Evolutionary conservation across 805 yeast genomes (phyloP).

Genomic region (Saturnispora ahearnii): DNA sequence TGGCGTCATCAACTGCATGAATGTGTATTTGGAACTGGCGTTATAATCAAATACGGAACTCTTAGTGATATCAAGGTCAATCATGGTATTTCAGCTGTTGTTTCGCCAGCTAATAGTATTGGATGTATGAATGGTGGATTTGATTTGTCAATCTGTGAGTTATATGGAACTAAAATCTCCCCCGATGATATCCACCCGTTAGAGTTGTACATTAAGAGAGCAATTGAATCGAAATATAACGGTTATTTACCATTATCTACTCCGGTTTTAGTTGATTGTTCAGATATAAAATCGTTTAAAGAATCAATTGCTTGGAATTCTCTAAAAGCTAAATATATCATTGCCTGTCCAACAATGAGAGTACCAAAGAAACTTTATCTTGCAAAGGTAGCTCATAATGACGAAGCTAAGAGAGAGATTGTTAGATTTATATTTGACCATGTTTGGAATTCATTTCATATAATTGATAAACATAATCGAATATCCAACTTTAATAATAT

Average conservation of each 20-base stretch:
- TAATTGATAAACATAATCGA: conserved; percentile 18
- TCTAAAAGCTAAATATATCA: conserved; percentile 23
- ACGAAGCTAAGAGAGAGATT: not conserved
- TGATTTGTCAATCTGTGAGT: conserved; percentile 30
- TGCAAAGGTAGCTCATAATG: conserved; percentile 6
- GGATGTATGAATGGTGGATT: conserved; percentile 47
- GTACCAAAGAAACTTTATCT: conserved; percentile 22
- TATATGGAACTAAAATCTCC: conserved; percentile 14
- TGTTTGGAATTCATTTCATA: conserved; percentile 29
- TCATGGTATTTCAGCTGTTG: conserved; percentile 22
- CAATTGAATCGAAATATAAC: not conserved
- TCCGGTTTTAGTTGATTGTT: conserved; percentile 26
- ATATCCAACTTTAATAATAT: conserved; percentile 3
- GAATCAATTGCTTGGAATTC: conserved; percentile 25
- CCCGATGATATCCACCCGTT: conserved; percentile 13
- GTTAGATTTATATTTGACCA: conserved; percentile 28
- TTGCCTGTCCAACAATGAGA: conserved; percentile 35
- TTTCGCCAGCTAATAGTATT: conserved; percentile 45
- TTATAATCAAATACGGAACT: not conserved
- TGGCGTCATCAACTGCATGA: conserved; percentile 1
- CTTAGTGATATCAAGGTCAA: not conserved
- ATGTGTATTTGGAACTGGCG: not conserved
- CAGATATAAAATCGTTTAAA: conserved; percentile 12
- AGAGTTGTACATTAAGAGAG: conserved; percentile 16
- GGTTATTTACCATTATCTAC: conserved; percentile 29